phyloP scores from a whole-genome alignment of 129 eudicot species.

The Scalesia atractyloides region DNA sequence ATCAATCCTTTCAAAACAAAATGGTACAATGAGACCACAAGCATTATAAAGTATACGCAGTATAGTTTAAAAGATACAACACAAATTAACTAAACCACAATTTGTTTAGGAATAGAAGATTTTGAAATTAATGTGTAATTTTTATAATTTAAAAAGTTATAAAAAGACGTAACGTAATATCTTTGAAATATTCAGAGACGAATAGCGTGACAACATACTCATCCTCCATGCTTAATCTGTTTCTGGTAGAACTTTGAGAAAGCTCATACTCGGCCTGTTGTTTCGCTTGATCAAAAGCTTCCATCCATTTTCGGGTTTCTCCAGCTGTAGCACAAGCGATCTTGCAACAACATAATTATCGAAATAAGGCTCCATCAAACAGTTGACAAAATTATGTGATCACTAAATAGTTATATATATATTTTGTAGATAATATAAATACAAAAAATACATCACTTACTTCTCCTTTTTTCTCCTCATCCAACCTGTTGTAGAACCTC shows the following conservation, averaged over 20 bases:
- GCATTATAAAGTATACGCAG: not conserved
- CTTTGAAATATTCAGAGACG: not conserved
- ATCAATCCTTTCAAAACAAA: slow-evolving; percentile 65
- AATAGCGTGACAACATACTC: slow-evolving; percentile 55
- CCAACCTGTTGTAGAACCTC: slow-evolving; percentile 87
- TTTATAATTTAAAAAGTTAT: too few species aligned
- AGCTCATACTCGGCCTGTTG: slow-evolving; percentile 93
- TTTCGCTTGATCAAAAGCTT: slow-evolving; percentile 93
- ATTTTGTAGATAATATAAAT: not conserved
- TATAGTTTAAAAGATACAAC: slow-evolving; percentile 2
- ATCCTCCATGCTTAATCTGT: slow-evolving; percentile 66
- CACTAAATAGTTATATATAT: not conserved
- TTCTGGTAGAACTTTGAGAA: slow-evolving; percentile 66
- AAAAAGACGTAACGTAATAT: too few species aligned
- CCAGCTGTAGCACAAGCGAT: slow-evolving; percentile 95
- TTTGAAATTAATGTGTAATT: not conserved
- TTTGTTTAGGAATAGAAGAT: not conserved
- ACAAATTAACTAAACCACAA: not conserved
- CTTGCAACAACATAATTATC: slow-evolving; percentile 55
- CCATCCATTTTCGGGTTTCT: slow-evolving; percentile 92
- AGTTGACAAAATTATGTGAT: not conserved
- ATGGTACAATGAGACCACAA: slow-evolving; percentile 23
- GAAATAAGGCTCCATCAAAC: slow-evolving; percentile 3
- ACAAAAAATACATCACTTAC: slow-evolving; percentile 53
- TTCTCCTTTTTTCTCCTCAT: slow-evolving; percentile 89